phyloP scores from a whole-genome alignment of 177 flowering plant species.

The Tripterygium wilfordii region DNA sequence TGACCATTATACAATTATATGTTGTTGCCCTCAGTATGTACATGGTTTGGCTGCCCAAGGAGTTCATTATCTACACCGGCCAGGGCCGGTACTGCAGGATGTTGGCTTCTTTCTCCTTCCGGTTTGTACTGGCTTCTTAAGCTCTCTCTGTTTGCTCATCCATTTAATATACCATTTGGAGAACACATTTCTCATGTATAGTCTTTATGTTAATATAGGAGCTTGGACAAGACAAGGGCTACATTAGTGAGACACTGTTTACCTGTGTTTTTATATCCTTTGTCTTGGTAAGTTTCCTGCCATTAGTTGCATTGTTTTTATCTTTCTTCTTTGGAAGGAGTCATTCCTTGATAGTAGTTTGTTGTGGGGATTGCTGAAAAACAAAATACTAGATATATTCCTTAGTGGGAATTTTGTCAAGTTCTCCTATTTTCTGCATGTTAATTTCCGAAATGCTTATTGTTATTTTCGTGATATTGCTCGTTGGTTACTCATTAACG shows the following conservation, averaged over 20 bases:
- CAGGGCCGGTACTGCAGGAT: constrained; percentile 94
- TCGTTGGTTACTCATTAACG: too few species aligned
- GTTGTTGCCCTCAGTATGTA: constrained; percentile 51
- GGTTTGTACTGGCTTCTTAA: constrained; percentile 34
- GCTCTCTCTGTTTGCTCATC: background rate
- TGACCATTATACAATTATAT: background rate
- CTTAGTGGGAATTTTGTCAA: too few species aligned
- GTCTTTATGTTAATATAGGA: constrained; percentile 40
- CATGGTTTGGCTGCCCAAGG: constrained; percentile 98
- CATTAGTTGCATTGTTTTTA: too few species aligned
- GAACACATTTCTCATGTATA: background rate
- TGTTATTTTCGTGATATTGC: too few species aligned
- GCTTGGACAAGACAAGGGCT: constrained; percentile 84
- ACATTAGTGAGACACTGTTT: constrained; percentile 89
- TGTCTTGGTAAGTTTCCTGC: constrained; percentile 61
- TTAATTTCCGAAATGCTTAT: too few species aligned
- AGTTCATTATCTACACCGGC: constrained; percentile 92
- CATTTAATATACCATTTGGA: background rate
- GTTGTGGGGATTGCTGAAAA: too few species aligned
- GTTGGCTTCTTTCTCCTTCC: constrained; percentile 90
- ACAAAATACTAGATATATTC: too few species aligned
- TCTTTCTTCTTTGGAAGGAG: too few species aligned
- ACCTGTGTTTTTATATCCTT: constrained; percentile 68
- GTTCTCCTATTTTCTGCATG: too few species aligned
- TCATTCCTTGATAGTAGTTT: too few species aligned